Percentiles rank a stretch among this genome's conserved stretches.
Evolutionary conservation across 2,329 filamentous ascomycete genomes (phyloP).

Genomic region (Sporothrix schenckii): DNA sequence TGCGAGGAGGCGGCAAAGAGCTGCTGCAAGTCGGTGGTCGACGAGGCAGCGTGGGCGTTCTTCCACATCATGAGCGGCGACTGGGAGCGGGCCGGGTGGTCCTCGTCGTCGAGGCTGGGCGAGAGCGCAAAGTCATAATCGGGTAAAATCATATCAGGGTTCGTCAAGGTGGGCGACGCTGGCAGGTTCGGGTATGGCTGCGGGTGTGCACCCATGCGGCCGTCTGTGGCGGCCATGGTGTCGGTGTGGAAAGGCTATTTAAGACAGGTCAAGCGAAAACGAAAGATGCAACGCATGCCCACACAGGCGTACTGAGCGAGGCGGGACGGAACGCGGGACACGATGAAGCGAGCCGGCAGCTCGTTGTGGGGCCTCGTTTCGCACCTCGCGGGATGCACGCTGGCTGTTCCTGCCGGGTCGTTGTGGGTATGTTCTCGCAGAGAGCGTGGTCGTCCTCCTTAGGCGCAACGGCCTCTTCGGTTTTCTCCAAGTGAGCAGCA

Average conservation of each 20-base stretch:
- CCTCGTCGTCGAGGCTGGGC: conserved; percentile 53
- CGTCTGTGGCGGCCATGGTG: conserved; percentile 36
- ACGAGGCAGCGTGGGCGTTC: conserved; percentile 46
- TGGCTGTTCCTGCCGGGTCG: background rate
- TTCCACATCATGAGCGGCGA: conserved; percentile 59
- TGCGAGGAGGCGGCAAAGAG: conserved; percentile 48
- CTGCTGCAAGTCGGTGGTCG: conserved; percentile 45
- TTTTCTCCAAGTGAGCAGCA: too few species aligned
- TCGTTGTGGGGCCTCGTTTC: background rate
- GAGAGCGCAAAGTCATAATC: conserved; percentile 63
- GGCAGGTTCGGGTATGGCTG: conserved; percentile 55
- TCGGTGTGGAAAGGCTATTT: background rate
- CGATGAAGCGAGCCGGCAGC: conserved; percentile 19
- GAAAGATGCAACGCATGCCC: background rate
- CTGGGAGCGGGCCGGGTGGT: conserved; percentile 48
- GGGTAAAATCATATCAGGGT: conserved; percentile 92
- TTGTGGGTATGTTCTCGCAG: background rate
- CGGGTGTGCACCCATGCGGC: conserved; percentile 40
- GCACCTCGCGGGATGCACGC: background rate
- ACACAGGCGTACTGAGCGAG: background rate
- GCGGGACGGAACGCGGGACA: conserved; percentile 17
- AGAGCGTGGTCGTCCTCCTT: background rate
- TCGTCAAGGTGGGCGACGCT: conserved; percentile 83
- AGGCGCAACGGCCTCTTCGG: conserved; percentile 18
- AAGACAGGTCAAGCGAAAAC: background rate